Percentiles rank a stretch among this genome's conserved stretches.
These are phyloP conservation scores for Pythium phragmiticola DNA, from an alignment of 352 stramenopile species.

Conservation along the genomic window DNA sequence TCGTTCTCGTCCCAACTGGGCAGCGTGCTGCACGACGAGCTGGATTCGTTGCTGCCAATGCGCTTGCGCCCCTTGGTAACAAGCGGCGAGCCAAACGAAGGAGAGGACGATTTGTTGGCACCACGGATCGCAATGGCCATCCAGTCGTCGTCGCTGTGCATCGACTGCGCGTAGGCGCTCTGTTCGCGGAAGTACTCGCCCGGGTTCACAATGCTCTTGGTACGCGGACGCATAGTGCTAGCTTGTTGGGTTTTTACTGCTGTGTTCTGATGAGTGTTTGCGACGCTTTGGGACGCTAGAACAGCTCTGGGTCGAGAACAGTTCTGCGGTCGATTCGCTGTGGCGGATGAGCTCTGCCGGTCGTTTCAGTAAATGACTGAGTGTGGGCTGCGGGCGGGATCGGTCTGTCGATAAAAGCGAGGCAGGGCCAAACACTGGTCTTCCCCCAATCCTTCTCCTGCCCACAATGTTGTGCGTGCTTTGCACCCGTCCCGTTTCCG, in stretches of 20 bases:
- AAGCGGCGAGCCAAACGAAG: constrained; percentile 22
- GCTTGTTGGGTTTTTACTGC: constrained; percentile 8
- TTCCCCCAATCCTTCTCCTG: constrained; percentile 14
- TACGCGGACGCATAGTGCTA: constrained; percentile 60
- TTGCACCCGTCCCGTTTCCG: not conserved
- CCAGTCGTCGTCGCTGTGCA: constrained; percentile 47
- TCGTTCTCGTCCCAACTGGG: constrained; percentile 52
- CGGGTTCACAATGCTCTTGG: constrained; percentile 67
- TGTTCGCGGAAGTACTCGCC: constrained; percentile 74
- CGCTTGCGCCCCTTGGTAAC: constrained; percentile 37
- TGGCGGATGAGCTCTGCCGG: constrained; percentile 17
- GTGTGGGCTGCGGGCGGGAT: not conserved
- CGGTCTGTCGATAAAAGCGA: constrained; percentile 14
- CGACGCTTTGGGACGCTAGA: constrained; percentile 3
- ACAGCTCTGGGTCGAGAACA: not conserved
- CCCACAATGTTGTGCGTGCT: constrained; percentile 6
- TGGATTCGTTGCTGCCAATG: constrained; percentile 39
- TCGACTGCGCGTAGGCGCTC: constrained; percentile 31
- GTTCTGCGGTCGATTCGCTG: not conserved
- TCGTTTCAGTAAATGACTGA: constrained; percentile 26
- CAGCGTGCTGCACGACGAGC: constrained; percentile 34
- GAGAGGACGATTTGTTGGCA: not conserved
- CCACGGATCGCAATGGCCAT: constrained; percentile 43
- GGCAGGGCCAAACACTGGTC: constrained; percentile 4
- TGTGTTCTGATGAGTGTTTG: constrained; percentile 1